These are phyloP conservation scores for Leishmania braziliensis DNA, from an alignment of 208 protist species.

Conservation along the genomic window DNA sequence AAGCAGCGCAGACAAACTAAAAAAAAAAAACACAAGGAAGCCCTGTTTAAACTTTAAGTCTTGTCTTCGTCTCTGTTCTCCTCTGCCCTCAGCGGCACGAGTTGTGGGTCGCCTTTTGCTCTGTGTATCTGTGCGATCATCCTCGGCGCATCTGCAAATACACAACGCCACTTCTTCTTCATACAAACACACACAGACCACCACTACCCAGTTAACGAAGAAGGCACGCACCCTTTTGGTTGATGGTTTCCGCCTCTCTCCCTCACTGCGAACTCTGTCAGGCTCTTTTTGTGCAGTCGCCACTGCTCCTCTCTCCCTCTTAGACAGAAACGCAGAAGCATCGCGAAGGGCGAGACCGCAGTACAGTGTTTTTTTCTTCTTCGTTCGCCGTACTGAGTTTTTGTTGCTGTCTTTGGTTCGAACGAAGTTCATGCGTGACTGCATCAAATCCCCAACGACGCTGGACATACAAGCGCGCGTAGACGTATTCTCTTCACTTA, in stretches of 20 bases:
- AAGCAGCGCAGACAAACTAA: neutral
- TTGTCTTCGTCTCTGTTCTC: neutral
- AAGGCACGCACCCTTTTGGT: neutral
- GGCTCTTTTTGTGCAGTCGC: neutral
- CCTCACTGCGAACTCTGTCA: neutral
- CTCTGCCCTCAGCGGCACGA: neutral
- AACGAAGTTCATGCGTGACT: too few species aligned
- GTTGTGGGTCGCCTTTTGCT: neutral
- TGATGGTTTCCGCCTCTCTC: neutral
- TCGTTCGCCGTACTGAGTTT: neutral
- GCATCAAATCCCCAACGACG: too few species aligned
- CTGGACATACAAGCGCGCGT: too few species aligned
- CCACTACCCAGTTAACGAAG: neutral
- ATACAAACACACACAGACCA: neutral
- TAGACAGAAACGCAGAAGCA: neutral
- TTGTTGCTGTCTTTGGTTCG: too few species aligned
- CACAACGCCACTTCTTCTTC: too few species aligned
- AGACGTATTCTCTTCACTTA: too few species aligned
- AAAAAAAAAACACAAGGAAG: neutral
- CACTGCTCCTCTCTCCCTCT: neutral
- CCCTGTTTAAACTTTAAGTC: neutral
- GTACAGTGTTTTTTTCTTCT: neutral
- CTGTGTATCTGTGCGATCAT: neutral
- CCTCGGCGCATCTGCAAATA: neutral
- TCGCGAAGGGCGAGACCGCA: neutral